A percentile compares a stretch with the other conserved stretches of the same genome.
phyloP scores from a whole-genome alignment of 371 early-diverging fungal species.

The Batkoa obscura region DNA sequence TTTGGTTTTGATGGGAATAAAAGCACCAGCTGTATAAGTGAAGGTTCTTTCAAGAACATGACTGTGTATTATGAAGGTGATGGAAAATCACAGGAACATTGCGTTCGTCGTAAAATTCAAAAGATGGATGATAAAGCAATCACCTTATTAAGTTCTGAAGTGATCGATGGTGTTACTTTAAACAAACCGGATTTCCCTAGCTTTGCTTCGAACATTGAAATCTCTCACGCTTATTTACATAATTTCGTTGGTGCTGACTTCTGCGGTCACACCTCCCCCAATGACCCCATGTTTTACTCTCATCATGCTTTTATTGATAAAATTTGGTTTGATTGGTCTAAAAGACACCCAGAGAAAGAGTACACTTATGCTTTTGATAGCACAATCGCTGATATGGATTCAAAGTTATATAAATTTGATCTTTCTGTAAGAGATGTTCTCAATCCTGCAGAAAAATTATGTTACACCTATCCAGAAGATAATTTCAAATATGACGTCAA shows the following conservation, averaged over 20 bases:
- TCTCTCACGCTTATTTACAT: conserved; percentile 26
- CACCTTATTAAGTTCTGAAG: neutral
- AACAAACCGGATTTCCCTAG: neutral
- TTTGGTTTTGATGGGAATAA: neutral
- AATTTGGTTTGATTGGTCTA: conserved; percentile 4
- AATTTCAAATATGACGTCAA: neutral
- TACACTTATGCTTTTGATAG: neutral
- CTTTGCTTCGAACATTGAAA: conserved; percentile 13
- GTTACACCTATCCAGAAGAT: neutral
- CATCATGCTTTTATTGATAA: conserved; percentile 7
- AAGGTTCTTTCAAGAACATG: neutral
- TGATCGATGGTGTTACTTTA: neutral
- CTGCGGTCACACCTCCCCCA: neutral
- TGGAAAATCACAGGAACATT: neutral
- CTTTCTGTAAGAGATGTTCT: neutral
- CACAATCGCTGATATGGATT: neutral
- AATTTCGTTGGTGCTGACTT: conserved; percentile 17
- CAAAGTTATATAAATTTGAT: neutral
- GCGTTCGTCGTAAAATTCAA: neutral
- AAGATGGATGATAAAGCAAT: neutral
- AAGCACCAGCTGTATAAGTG: neutral
- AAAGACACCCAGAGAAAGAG: neutral
- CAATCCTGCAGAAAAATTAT: neutral
- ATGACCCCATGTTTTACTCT: neutral
- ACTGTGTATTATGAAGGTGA: neutral